Percentiles rank a stretch among this genome's conserved stretches.
phyloP scores from a whole-genome alignment of 2,329 filamentous ascomycete genomes.

The Aspergillus ochraceoroseus region DNA sequence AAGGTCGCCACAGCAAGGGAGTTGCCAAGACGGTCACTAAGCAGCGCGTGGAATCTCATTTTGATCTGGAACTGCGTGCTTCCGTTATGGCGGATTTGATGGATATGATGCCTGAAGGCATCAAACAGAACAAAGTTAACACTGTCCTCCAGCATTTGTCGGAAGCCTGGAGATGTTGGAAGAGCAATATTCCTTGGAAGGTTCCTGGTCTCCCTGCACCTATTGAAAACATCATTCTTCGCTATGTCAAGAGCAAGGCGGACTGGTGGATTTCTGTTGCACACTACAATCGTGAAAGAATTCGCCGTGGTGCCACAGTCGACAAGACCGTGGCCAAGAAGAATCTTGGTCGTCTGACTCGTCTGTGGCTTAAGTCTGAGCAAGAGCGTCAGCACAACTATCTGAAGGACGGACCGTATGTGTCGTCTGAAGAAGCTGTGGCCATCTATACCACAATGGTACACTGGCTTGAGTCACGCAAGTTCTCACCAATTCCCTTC shows the following conservation, averaged over 20 bases:
- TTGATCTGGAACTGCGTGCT: constrained; percentile 91
- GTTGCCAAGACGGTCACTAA: constrained; percentile 99
- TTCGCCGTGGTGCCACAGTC: constrained; percentile 90
- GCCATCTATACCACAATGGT: constrained; percentile 99
- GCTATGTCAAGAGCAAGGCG: constrained; percentile 98
- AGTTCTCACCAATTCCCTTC: constrained; percentile 98
- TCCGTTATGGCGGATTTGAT: constrained; percentile 98
- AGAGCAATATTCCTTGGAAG: constrained; percentile 99
- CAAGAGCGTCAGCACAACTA: constrained; percentile 99
- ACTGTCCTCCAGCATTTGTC: constrained; percentile 95
- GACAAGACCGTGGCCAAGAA: constrained; percentile 99
- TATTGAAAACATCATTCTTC: constrained; percentile 96
- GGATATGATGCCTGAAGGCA: constrained; percentile 99
- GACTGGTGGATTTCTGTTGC: constrained; percentile 99
- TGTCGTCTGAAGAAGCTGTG: constrained; percentile 96
- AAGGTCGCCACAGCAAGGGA: constrained; percentile 96
- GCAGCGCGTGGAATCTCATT: constrained; percentile 97
- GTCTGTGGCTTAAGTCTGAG: constrained; percentile 95
- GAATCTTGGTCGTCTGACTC: constrained; percentile 89
- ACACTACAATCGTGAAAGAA: constrained; percentile 97
- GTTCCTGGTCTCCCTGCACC: constrained; percentile 92
- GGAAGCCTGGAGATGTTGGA: constrained; percentile 99
- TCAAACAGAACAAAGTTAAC: constrained; percentile 99
- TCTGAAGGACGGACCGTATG: constrained; percentile 97
- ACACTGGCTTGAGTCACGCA: constrained; percentile 96